Base-by-base conservation (phyloP, 2,329 filamentous ascomycete genomes). In the Cladobotryum mycophilum region DNA sequence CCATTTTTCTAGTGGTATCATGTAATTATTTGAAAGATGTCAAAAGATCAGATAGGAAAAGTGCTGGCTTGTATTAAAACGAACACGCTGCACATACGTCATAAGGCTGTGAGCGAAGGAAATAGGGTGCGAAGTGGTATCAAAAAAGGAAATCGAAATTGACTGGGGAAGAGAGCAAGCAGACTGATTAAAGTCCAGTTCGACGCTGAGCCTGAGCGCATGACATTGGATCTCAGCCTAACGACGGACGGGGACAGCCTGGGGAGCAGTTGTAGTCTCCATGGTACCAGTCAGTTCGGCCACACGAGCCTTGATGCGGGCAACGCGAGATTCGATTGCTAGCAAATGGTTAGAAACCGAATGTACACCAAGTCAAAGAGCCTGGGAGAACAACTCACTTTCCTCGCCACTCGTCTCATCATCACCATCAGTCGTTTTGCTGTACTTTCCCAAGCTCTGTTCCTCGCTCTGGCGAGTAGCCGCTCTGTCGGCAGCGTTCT, bases 251-350 rank as follows among this genome's bases (percentile, higher is more conserved):
- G 56, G 33, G 33, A 52, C 44, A 34, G 58, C 46, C 18, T 64
- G 60, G 4, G 37, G 11, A 22, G 77, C 72, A 6, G 63, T 66
- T 34, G 67, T 67, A 41, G 70, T 75, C 62, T 92, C 87, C 80
- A 88, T 88, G 68, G 88, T 88, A 60, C 86, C 86, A 2, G 93
- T 99, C 60, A 99, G 73, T 68, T 96, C 90, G 47, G 93, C 93
- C 52, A 99, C 93, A 55, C 93, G 86, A 53, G 93, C 93, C 73
- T 96, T 97, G 79, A 99, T 99, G 56, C 93, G 88, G 45, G 93
- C 93, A 53, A 97, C 93, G 58, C 93, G 88, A 45, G 90, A 91
- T 70, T 99, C 93, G 62, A 97, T 97, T 35, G 91, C 89, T 95
- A 59, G n/a, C 48, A 20, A 12, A 54, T 69, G 42, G 68, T 65